phyloP scores from a whole-genome alignment of 2,329 filamentous ascomycete genomes.

The Thermoascus crustaceus region DNA sequence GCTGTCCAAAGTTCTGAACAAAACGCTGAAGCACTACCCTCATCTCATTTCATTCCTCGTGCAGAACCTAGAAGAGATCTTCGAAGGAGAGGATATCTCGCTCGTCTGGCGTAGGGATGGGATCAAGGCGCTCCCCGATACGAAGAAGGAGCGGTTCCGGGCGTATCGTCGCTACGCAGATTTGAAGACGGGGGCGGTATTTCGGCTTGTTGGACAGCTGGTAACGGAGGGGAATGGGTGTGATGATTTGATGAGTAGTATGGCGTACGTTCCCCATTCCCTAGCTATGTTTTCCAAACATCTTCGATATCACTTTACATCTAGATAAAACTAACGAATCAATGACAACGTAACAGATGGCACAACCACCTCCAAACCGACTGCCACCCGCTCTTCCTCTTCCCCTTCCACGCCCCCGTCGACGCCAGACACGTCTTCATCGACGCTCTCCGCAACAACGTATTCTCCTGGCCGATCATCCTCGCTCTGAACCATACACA shows the following conservation, averaged over 20 bases:
- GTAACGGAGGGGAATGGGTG: slow-evolving; percentile 11
- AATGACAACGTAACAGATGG: too few species aligned
- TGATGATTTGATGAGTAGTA: slow-evolving; percentile 12
- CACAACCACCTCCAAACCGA: slow-evolving; percentile 17
- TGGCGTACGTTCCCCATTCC: slow-evolving; percentile 10
- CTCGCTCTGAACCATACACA: slow-evolving; percentile 12
- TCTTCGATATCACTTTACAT: neutral
- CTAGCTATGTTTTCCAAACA: neutral
- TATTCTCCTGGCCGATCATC: slow-evolving; percentile 15
- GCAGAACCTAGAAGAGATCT: slow-evolving; percentile 15
- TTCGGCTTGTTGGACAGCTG: slow-evolving; percentile 14
- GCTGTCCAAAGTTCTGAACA: slow-evolving; percentile 13
- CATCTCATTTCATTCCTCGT: slow-evolving; percentile 12
- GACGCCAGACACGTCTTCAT: slow-evolving; percentile 13
- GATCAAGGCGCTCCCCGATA: slow-evolving; percentile 7
- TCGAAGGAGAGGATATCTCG: slow-evolving; percentile 16
- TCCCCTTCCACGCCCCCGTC: too few species aligned
- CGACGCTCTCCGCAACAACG: slow-evolving; percentile 15
- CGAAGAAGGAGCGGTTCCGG: slow-evolving; percentile 6
- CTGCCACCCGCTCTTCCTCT: slow-evolving; percentile 17
- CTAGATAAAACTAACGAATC: too few species aligned
- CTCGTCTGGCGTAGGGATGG: slow-evolving; percentile 17
- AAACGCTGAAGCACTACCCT: slow-evolving; percentile 10
- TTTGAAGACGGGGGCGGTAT: slow-evolving; percentile 15
- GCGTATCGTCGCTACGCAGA: slow-evolving; percentile 13